Evolutionary conservation across 257 asterid genomes (phyloP).

Genomic region (Capsicum baccatum): DNA sequence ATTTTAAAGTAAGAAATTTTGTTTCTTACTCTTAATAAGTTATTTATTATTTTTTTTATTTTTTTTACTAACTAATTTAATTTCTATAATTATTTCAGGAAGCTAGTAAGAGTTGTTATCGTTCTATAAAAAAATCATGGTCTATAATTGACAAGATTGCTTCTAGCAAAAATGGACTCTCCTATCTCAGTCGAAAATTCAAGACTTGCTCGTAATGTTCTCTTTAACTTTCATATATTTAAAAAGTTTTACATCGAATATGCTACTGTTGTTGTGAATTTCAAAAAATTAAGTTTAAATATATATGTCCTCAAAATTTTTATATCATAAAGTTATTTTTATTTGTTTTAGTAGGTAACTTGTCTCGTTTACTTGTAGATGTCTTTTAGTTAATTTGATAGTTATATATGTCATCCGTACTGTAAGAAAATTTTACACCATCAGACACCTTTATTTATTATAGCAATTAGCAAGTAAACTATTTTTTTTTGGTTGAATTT

Average conservation of each 20-base stretch:
- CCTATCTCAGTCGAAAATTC: constrained; percentile 55
- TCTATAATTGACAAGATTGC: constrained; percentile 63
- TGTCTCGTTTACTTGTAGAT: neutral
- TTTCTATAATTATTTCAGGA: constrained; percentile 44
- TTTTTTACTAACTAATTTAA: neutral
- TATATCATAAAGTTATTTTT: neutral
- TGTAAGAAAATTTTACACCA: neutral
- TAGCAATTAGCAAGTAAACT: neutral
- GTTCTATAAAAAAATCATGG: constrained; percentile 70
- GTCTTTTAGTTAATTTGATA: neutral
- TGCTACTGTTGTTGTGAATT: too few relatives aligned
- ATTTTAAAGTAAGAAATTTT: constrained; percentile 54
- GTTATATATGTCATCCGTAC: neutral
- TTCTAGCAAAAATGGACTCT: constrained; percentile 56
- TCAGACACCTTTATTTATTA: neutral
- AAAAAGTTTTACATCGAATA: too few relatives aligned
- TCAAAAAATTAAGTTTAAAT: too few relatives aligned
- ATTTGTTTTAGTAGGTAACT: neutral
- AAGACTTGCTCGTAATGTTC: constrained; percentile 64
- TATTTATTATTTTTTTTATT: neutral
- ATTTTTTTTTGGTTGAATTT: too few relatives aligned
- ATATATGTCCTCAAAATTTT: too few relatives aligned
- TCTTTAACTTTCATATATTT: too few relatives aligned
- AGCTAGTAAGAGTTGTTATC: constrained; percentile 54
- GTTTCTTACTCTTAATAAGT: neutral